Evolutionary conservation across 1,284 basidiomycete genomes (phyloP), one percentile per base, ranked within the genome.

Genomic region (Tylopilus sp.): DNA sequence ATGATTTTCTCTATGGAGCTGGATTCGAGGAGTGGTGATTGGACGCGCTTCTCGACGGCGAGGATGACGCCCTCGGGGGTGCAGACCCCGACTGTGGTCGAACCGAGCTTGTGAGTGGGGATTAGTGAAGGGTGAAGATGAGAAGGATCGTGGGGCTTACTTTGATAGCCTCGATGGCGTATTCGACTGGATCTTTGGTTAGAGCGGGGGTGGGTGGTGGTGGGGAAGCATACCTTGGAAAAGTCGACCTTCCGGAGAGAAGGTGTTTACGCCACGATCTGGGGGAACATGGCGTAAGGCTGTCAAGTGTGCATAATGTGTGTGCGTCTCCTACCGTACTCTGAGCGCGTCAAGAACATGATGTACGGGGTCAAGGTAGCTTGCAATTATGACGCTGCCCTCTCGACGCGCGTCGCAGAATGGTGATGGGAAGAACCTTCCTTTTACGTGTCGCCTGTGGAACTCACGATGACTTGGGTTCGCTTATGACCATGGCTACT

Each of bases 1-100:
- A 99, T 98, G 68, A 99, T 99, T 78, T 99, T 99, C 70, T 99
- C 97, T 67, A 99, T 96, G 48, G 93, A 95, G 55, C 84, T 90
- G 16, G 92, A 86, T 74, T 98, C 97, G 58, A 99, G 84, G 47
- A 99, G 81, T 21, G 93, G 90, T 0, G 95, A 98, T 72, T 97
- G 95, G 45, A 97, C 93, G 68, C 97, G 93, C 76, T 99, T 98
- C 78, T 99, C 97, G 54, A 99, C 94, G 44, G 85, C 97, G 54
- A 99, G 86, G 52, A 99, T 80, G 55, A 95, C 90, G 51, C 97
- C 97, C 57, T 92, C 78, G 33, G 84, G 78, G 25, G 92, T 94
- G 57, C 81, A 79, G 63, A 96, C 87, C 50, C 96, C 97, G 58
- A 99, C 91, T 16, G 97, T 97, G 48, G 97, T 98, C 49, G 95